Percentiles rank a stretch among this genome's conserved stretches.
phyloP scores from a whole-genome alignment of 305 asterid genomes.

The Fraxinus latifolia region DNA sequence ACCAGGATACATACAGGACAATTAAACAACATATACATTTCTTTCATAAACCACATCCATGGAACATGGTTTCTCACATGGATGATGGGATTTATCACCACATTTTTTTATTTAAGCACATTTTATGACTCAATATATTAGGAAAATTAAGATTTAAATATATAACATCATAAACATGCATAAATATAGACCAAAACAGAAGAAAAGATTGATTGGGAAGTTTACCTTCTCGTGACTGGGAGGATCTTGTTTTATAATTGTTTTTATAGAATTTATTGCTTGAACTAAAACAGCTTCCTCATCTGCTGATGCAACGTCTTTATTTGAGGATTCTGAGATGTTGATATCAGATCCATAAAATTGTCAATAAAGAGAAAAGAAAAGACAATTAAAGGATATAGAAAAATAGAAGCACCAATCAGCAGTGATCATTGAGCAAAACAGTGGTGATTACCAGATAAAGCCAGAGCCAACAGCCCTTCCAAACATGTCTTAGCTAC shows the following conservation, averaged over 20 bases:
- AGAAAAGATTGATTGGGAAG: conserved; percentile 15
- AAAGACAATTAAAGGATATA: conserved; percentile 3
- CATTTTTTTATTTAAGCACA: background rate
- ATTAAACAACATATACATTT: background rate
- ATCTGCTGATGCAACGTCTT: conserved; percentile 42
- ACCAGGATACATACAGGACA: background rate
- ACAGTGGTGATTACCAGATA: conserved; percentile 53
- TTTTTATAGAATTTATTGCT: conserved; percentile 78
- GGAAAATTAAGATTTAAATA: background rate
- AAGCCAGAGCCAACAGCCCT: conserved; percentile 65
- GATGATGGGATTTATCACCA: background rate
- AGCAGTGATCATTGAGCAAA: conserved; percentile 21
- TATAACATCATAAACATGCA: background rate
- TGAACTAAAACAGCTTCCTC: conserved; percentile 79
- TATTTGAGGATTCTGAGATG: conserved; percentile 56
- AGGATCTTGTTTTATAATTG: conserved; percentile 76
- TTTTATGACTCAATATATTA: background rate
- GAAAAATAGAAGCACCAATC: conserved; percentile 18
- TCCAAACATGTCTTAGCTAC: conserved; percentile 75
- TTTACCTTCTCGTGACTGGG: conserved; percentile 71
- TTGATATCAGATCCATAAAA: conserved; percentile 25
- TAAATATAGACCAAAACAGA: conserved; percentile 14
- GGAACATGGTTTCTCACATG: background rate
- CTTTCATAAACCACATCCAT: conserved; percentile 1
- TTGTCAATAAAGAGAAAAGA: background rate